Conservation (phyloP, 2,329 filamentous ascomycete genomes). For the Fusarium sp. region DNA sequence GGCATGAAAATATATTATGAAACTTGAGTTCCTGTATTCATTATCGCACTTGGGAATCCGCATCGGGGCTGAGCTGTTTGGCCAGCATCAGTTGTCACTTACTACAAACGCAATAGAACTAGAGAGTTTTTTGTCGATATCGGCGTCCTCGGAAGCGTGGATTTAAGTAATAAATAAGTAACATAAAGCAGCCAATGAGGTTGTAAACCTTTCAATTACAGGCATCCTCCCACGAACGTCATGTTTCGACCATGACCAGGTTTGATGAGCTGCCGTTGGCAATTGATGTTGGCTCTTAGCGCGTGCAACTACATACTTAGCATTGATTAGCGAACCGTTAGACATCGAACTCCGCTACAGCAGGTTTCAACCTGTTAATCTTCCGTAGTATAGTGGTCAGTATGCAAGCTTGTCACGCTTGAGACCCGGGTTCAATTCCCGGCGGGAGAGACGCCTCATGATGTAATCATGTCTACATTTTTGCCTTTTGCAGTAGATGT, state of each 20-base stretch:
- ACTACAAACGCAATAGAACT: too few relatives aligned
- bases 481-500: too few relatives aligned
- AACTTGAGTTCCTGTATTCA: neutral
- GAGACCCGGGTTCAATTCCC: neutral
- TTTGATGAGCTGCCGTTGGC: fast-evolving
- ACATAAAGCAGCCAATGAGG: fast-evolving
- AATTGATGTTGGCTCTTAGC: fast-evolving
- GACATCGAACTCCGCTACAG: neutral
- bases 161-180: too few relatives aligned
- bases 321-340: fast-evolving
- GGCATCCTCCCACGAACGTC: too few relatives aligned
- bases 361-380: neutral
- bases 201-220: fast-evolving
- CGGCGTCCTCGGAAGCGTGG: fast-evolving
- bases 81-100: neutral
- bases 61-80: neutral
- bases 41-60: neutral
- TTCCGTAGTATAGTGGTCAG: constrained; percentile 8
- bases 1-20: fast-evolving
- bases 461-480: neutral
- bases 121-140: neutral
- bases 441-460: neutral
- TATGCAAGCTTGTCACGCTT: neutral
- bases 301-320: fast-evolving
- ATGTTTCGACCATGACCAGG: fast-evolving